Conservation (phyloP, 805 yeast species). For the Pichia membranifaciens region DNA sequence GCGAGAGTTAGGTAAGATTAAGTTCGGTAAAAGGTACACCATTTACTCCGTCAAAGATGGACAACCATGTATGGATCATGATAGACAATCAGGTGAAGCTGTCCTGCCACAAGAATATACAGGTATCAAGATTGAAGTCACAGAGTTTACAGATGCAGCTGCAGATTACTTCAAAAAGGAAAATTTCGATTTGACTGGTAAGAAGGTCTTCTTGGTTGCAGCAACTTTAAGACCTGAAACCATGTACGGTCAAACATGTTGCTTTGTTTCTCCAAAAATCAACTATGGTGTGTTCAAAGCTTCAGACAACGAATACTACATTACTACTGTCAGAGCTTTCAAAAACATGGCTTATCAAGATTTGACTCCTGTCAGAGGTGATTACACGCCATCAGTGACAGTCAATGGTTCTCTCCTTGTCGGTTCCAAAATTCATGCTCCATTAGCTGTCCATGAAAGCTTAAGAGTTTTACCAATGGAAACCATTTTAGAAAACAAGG, state of each 20-base stretch:
- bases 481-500: slow-evolving; percentile 88
- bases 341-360: slow-evolving; percentile 96
- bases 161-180: slow-evolving; percentile 47
- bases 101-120: slow-evolving; percentile 95
- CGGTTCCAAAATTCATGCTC: slow-evolving; percentile 85
- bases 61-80: slow-evolving; percentile 99
- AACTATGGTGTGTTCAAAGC: slow-evolving; percentile 87
- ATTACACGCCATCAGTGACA: slow-evolving; percentile 50
- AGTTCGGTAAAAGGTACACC: slow-evolving; percentile 97
- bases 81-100: slow-evolving; percentile 95
- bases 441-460: slow-evolving; percentile 62
- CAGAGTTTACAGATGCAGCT: slow-evolving; percentile 53
- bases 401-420: slow-evolving; percentile 70
- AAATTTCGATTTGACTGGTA: slow-evolving; percentile 41
- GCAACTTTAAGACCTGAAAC: slow-evolving; percentile 98
- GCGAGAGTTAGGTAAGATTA: slow-evolving; percentile 81
- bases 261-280: slow-evolving; percentile 95
- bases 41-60: slow-evolving; percentile 97
- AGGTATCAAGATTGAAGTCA: slow-evolving; percentile 78
- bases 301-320: slow-evolving; percentile 65
- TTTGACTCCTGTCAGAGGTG: slow-evolving; percentile 83
- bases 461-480: slow-evolving; percentile 95
- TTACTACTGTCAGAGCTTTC: slow-evolving; percentile 92
- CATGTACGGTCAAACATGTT: slow-evolving; percentile 97
- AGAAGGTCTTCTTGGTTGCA: slow-evolving; percentile 80